Evolutionary conservation across 768 basidiomycete species (phyloP).

Genomic region (Hortiboletus campestris): DNA sequence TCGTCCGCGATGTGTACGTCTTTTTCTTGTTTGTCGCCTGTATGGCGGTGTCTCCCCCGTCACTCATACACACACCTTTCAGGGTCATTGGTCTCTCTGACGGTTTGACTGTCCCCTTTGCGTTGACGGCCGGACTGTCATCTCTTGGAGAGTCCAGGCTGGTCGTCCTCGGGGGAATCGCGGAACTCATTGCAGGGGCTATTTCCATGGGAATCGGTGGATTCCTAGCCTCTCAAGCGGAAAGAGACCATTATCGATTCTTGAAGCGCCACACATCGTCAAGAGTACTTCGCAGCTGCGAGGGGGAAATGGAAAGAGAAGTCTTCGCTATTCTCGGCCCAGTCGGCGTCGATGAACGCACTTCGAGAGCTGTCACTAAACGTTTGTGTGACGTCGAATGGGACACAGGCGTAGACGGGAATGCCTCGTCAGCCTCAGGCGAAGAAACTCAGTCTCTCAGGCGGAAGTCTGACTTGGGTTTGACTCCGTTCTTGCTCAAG

Average conservation of each 20-base stretch:
- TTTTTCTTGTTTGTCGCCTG: neutral
- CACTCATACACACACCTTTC: conserved; percentile 6
- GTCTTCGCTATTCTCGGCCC: conserved; percentile 85
- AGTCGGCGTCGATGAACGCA: conserved; percentile 82
- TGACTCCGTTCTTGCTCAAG: conserved; percentile 92
- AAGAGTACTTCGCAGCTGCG: conserved; percentile 85
- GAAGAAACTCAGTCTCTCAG: conserved; percentile 56
- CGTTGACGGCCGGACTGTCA: conserved; percentile 84
- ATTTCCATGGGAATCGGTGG: conserved; percentile 99
- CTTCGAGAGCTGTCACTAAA: conserved; percentile 76
- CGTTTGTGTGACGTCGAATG: conserved; percentile 69
- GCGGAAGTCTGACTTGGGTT: conserved; percentile 77
- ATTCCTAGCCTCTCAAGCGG: conserved; percentile 95
- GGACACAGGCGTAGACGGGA: conserved; percentile 26
- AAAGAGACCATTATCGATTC: conserved; percentile 92
- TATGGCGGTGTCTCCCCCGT: neutral
- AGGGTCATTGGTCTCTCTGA: conserved; percentile 91
- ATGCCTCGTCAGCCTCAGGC: conserved; percentile 33
- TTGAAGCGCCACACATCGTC: conserved; percentile 69
- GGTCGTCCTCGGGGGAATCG: conserved; percentile 93
- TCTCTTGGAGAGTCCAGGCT: conserved; percentile 85
- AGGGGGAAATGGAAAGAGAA: conserved; percentile 95
- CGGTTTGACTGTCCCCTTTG: conserved; percentile 90
- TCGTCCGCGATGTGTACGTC: conserved; percentile 81
- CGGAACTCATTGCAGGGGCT: conserved; percentile 94